phyloP scores from a whole-genome alignment of 176 grass and related monocot species.

The Avena sativa region DNA sequence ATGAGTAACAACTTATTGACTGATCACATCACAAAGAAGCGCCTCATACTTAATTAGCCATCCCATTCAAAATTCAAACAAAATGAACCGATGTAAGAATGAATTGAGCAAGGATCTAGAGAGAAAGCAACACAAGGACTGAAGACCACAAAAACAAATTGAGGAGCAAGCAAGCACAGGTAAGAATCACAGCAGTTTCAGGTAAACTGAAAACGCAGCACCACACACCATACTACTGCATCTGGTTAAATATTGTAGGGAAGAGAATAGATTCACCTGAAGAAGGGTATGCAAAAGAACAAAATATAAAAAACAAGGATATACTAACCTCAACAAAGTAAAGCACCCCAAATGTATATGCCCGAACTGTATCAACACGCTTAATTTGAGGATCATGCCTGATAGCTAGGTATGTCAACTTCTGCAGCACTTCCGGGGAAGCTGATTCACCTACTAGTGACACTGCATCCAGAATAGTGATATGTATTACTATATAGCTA shows the following conservation, averaged over 20 bases:
- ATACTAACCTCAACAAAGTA: constrained; percentile 88
- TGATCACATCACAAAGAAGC: background rate
- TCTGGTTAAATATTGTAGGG: background rate
- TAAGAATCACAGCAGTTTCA: constrained; percentile 16
- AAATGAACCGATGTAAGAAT: background rate
- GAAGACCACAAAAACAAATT: background rate
- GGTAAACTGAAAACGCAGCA: background rate
- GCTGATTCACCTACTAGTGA: constrained; percentile 84
- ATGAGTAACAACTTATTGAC: background rate
- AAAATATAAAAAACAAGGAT: constrained; percentile 4
- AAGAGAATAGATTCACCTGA: constrained; percentile 14
- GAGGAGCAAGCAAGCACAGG: background rate
- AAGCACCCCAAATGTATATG: constrained; percentile 92
- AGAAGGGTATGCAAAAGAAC: background rate
- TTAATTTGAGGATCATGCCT: constrained; percentile 79
- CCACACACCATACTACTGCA: background rate
- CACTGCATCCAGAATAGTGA: constrained; percentile 49
- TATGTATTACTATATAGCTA: constrained; percentile 12
- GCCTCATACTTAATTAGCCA: background rate
- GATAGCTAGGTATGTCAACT: constrained; percentile 83
- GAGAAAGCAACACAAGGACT: background rate
- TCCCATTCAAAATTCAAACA: constrained; percentile 6
- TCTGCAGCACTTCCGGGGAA: constrained; percentile 90
- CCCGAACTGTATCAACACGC: constrained; percentile 84
- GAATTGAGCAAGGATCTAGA: background rate